These are phyloP conservation scores for Periconia sp. DNA, from an alignment of 2,329 filamentous ascomycete species.

Conservation along the genomic window DNA sequence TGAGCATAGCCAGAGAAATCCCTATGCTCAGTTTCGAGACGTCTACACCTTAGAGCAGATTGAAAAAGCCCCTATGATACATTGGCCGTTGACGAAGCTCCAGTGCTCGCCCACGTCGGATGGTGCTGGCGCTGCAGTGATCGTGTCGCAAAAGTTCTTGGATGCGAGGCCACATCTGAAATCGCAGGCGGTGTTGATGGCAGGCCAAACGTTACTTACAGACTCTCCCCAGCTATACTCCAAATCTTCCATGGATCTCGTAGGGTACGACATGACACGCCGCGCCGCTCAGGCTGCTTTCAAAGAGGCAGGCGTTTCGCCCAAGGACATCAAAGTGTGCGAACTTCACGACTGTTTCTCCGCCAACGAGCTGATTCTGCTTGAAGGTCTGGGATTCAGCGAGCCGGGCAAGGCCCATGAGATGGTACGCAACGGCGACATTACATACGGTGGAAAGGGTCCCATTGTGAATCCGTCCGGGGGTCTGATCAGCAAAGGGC, in stretches of 20 bases:
- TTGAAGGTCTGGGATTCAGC: conserved; percentile 79
- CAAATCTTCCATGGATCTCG: conserved; percentile 77
- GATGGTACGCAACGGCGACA: conserved; percentile 81
- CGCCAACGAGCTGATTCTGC: conserved; percentile 85
- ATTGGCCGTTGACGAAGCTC: conserved; percentile 85
- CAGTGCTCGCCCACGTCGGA: conserved; percentile 96
- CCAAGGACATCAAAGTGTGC: conserved; percentile 75
- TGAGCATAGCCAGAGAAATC: conserved; percentile 83
- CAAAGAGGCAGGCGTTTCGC: conserved; percentile 67
- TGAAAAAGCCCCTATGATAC: conserved; percentile 72
- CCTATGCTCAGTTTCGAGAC: conserved; percentile 92
- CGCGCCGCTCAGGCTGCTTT: conserved; percentile 69
- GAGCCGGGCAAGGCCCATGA: conserved; percentile 85
- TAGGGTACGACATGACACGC: conserved; percentile 85
- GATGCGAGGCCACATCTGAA: conserved; percentile 79
- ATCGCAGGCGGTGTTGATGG: conserved; percentile 79
- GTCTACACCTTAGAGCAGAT: conserved; percentile 87
- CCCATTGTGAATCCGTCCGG: conserved; percentile 88
- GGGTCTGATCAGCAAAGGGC: conserved; percentile 91
- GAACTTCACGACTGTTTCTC: conserved; percentile 97
- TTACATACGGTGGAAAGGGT: conserved; percentile 78
- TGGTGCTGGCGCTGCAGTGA: conserved; percentile 81
- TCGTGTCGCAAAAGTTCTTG: conserved; percentile 87
- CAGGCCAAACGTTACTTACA: conserved; percentile 81
- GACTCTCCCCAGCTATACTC: conserved; percentile 80